Conservation (phyloP, 1,284 basidiomycete species). For the Naganishia sp. region DNA sequence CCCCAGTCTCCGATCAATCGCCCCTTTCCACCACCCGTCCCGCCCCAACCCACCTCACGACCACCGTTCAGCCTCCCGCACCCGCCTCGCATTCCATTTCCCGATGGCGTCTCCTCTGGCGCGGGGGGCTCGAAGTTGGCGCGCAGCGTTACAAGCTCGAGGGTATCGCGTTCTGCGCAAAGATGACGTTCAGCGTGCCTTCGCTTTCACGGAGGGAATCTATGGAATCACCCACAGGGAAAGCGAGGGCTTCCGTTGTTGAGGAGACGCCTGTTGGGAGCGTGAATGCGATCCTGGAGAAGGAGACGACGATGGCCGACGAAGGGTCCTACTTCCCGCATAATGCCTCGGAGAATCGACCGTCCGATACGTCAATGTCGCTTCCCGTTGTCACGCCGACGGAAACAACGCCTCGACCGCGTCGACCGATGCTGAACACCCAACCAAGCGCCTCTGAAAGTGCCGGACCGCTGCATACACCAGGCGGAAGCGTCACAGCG, state of each 20-base stretch:
- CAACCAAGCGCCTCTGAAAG: neutral
- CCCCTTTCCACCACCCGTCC: neutral
- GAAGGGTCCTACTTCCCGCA: conserved; percentile 19
- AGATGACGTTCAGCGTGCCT: conserved; percentile 2
- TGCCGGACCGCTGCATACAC: neutral
- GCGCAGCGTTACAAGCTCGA: conserved; percentile 50
- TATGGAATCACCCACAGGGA: no score
- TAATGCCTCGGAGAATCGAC: neutral
- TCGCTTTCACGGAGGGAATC: neutral
- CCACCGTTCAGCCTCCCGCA: neutral
- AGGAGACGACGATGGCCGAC: conserved; percentile 8
- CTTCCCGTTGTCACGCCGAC: neutral
- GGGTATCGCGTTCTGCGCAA: conserved; percentile 38
- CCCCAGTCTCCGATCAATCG: neutral
- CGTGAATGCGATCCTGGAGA: neutral
- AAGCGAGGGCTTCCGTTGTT: no score
- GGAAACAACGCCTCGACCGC: neutral
- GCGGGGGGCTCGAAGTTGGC: conserved; percentile 52
- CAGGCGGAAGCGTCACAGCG: conserved; percentile 7
- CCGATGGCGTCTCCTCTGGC: conserved; percentile 51
- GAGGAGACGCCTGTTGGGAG: neutral
- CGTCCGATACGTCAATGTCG: neutral
- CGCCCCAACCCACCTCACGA: neutral
- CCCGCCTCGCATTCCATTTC: neutral
- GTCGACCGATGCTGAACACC: neutral